Evolutionary conservation across 352 stramenopile species (phyloP), one percentile per base, ranked within the genome.

Genomic region (Globisporangium okanoganense): DNA sequence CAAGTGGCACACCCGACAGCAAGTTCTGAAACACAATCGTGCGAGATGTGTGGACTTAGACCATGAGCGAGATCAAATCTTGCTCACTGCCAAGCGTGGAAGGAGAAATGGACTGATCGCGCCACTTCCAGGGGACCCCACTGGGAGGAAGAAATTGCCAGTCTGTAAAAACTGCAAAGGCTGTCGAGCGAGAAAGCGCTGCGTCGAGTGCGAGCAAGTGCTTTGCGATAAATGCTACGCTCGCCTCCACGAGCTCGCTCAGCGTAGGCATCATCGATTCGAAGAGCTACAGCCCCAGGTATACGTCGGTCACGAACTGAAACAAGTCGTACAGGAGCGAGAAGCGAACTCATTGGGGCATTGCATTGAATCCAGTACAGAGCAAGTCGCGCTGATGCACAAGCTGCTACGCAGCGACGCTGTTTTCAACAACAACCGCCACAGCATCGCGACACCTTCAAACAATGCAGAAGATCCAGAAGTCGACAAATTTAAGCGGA

Each of bases 201-300:
- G 81, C 35, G 62, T 72, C 14, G 53, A 66, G 18, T 90, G 81
- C 43, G 77, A 88, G 5, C 79, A 88, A 51, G 61, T 82, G 2
- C 51, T 86, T 2, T 90, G 81, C 53, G 77, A 88, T 65, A 78
- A 75, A 14, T 90, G 81, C 29, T 73, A 88, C 56, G 66, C 77
- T 14, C 72, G 74, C 1, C 63, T 90, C 2, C 81, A 90, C 56
- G 75, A 87, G 36, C 22, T 88, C 5, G 71, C 71, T 3, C 67
- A 80, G 10, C 65, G 77, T 29, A 62, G 77, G 0, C 77, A 88
- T 29, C 81, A 90, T 49, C 45, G 65, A 0, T 88, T 81, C 20
- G 67, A 82, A 66, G 71, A 80, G 13, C 38, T 89, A 0, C 33
- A 63, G 22, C 57, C 77, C 3, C 62, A 71, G 9, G 2, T 78